Evolutionary conservation across 2,329 filamentous ascomycete genomes (phyloP), one percentile per base, ranked within the genome.

Genomic region (Coniella lustricola): DNA sequence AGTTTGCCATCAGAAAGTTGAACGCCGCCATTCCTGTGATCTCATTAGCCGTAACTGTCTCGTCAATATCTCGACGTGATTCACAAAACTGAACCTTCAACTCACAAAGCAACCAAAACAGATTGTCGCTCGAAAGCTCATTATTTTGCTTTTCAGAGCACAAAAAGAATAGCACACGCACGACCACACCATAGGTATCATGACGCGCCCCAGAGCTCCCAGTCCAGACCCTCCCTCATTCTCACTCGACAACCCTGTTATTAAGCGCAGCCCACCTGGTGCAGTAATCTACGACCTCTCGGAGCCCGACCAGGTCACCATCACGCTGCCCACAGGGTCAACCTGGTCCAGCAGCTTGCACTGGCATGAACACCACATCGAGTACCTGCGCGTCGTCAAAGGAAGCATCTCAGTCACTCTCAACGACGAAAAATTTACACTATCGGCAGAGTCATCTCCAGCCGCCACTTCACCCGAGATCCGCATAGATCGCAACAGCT

Each of bases 301-400:
- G 1, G 48, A 51, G 4, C 54, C 57, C 1, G 59, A 60, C 32
- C 59, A 65, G 29, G 67, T 71, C 10, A 69, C 64, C 5, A 72
- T 75, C 44, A 67, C 65, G 1, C 62, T 76, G 0, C 72, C 72
- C 0, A 45, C 53, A 0, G 52, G 57, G 8, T 76, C 73, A 1
- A 61, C 60, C 3, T 77, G 74, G 73, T 67, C 69, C 8, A 72
- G 69, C 35, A 71, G 70, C 1, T 61, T 72, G 9, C 74, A 77
- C 55, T 76, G 71, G 67, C 74, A 77, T 53, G 66, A 68, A 46
- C 56, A 54, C 2, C 72, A 75, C 54, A 67, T 64, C 3, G 73
- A 76, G 54, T 71, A 68, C 54, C 60, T 77, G 8, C 66, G 59
- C 16, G 62, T 75, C 7, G 16, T 72, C 22, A 60, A 59, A 34